phyloP scores from a whole-genome alignment of 805 yeast genomes.

The Clavispora carvajalis region DNA sequence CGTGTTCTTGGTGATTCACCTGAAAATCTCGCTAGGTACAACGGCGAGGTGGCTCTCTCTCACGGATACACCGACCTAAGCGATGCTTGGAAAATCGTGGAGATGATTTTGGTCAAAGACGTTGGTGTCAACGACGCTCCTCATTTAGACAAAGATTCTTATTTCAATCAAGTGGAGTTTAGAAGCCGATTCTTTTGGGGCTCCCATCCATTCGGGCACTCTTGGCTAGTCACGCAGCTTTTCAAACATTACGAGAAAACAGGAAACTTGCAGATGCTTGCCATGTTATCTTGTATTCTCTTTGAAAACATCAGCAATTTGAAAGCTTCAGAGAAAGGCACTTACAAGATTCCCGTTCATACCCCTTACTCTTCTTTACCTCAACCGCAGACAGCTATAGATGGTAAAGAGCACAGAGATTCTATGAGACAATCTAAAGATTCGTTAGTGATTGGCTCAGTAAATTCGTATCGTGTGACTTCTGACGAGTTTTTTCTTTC shows the following conservation, averaged over 20 bases:
- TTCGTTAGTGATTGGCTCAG: not conserved
- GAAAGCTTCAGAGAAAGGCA: slow-evolving; percentile 7
- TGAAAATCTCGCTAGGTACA: slow-evolving; percentile 59
- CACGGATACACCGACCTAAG: slow-evolving; percentile 59
- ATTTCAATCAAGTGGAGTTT: slow-evolving; percentile 2
- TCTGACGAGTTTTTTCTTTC: slow-evolving; percentile 2
- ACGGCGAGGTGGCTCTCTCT: slow-evolving; percentile 63
- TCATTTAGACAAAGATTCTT: slow-evolving; percentile 6
- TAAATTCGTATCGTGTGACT: not conserved
- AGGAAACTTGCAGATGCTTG: slow-evolving; percentile 82
- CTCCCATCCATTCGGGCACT: slow-evolving; percentile 67
- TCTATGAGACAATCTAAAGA: not conserved
- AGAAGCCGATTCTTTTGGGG: slow-evolving; percentile 62
- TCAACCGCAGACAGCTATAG: slow-evolving; percentile 18
- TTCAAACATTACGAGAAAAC: slow-evolving; percentile 57
- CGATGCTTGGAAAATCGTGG: slow-evolving; percentile 69
- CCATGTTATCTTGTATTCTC: slow-evolving; percentile 75
- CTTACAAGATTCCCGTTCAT: slow-evolving; percentile 38
- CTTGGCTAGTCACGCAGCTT: slow-evolving; percentile 59
- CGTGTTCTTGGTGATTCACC: slow-evolving; percentile 60
- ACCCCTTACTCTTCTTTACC: slow-evolving; percentile 40
- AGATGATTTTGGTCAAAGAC: slow-evolving; percentile 41
- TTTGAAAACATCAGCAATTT: slow-evolving; percentile 33
- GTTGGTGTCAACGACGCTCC: slow-evolving; percentile 5
- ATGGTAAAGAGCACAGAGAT: slow-evolving; percentile 1